Evolutionary conservation across 2,329 filamentous ascomycete species (phyloP).

Genomic region (Paecilomyces dactylethromorphus): DNA sequence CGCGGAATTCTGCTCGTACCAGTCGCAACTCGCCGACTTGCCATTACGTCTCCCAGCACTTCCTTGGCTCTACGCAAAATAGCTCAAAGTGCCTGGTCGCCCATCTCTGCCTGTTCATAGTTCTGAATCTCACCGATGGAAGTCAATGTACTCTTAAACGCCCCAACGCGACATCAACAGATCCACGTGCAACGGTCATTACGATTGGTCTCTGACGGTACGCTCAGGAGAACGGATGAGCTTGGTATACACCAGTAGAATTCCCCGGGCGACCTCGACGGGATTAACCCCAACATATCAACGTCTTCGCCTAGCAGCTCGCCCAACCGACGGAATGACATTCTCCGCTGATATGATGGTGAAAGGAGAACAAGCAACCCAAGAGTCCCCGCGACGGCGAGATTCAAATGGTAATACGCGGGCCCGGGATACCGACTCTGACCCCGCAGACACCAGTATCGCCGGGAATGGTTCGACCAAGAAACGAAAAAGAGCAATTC

Average conservation of each 20-base stretch:
- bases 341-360: conserved; percentile 15
- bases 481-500: conserved; percentile 38
- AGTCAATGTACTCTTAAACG: not conserved
- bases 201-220: not conserved
- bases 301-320: not conserved
- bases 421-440: conserved; percentile 12
- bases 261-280: conserved; percentile 3
- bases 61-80: no score
- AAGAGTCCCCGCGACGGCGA: conserved; percentile 3
- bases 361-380: conserved; percentile 8
- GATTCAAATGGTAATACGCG: conserved; percentile 8
- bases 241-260: conserved; percentile 1
- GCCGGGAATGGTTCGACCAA: conserved; percentile 21
- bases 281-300: conserved; percentile 3
- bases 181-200: not conserved
- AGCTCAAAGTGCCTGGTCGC: not conserved
- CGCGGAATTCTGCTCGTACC: not conserved
- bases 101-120: not conserved
- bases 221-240: conserved; percentile 3
- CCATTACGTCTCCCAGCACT: no score
- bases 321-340: conserved; percentile 10
- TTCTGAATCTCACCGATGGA: not conserved
- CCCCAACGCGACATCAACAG: not conserved
- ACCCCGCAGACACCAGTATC: conserved; percentile 8
- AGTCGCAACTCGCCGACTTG: not conserved